phyloP scores from a whole-genome alignment of 192 early-diverging fungal species.

The Backusella westeae region DNA sequence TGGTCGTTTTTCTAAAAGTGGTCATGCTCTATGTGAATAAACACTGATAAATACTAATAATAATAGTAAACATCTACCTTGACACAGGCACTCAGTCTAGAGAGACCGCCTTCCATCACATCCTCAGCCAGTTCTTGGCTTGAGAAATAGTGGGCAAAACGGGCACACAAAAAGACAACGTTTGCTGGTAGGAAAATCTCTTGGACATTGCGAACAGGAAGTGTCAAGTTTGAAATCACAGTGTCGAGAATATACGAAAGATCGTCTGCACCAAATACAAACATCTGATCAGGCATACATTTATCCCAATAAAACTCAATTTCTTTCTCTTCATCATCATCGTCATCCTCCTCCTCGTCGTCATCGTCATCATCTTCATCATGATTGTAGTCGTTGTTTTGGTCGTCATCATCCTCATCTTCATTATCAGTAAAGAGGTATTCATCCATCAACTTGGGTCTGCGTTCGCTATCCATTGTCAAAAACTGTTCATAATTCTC shows the following conservation, averaged over 20 bases:
- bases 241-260: slow-evolving; percentile 72
- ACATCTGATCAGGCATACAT: slow-evolving; percentile 90
- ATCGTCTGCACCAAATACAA: slow-evolving; percentile 76
- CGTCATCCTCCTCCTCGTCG: not conserved
- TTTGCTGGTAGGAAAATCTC: slow-evolving; percentile 76
- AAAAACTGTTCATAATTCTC: slow-evolving; percentile 26
- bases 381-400: not conserved
- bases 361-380: not conserved
- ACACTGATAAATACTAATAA: not conserved
- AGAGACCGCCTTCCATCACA: slow-evolving; percentile 58
- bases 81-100: slow-evolving; percentile 50
- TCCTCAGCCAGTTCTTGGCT: slow-evolving; percentile 67
- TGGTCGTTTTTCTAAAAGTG: slow-evolving; percentile 14
- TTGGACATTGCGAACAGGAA: slow-evolving; percentile 54
- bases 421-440: not conserved
- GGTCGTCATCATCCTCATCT: not conserved
- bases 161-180: slow-evolving; percentile 81
- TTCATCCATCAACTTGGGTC: slow-evolving; percentile 19
- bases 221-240: slow-evolving; percentile 61
- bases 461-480: slow-evolving; percentile 20
- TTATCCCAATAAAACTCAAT: slow-evolving; percentile 58
- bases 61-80: slow-evolving; percentile 29
- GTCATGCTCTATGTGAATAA: not conserved
- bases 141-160: slow-evolving; percentile 85
- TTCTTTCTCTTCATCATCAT: slow-evolving; percentile 45